Percentiles rank a stretch among this genome's conserved stretches.
Conservation (phyloP, 768 basidiomycete species). For the Pleurotus platypus region DNA sequence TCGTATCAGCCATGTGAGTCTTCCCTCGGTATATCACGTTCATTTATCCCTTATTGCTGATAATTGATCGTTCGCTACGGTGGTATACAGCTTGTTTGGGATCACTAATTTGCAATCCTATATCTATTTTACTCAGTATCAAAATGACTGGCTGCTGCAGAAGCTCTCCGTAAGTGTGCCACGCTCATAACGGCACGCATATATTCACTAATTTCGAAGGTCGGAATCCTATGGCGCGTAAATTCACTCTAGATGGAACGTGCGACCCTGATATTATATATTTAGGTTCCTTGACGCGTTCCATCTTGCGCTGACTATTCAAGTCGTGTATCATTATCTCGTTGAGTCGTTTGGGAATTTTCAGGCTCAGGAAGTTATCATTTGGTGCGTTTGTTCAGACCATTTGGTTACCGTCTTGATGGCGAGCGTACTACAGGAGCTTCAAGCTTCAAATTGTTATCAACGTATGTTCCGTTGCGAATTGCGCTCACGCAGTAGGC, state of each 20-base stretch:
- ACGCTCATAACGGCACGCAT: background rate
- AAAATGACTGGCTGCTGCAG: conserved; percentile 14
- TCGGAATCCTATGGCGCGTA: background rate
- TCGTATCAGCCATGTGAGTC: conserved; percentile 24
- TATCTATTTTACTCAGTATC: conserved; percentile 16
- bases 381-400: background rate
- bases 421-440: conserved; percentile 11
- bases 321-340: conserved; percentile 25
- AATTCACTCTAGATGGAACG: background rate
- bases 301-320: conserved; percentile 23
- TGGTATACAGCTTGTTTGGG: conserved; percentile 15
- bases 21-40: too few relatives aligned
- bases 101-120: conserved; percentile 19
- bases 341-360: conserved; percentile 21
- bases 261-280: background rate
- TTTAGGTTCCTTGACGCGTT: conserved; percentile 23
- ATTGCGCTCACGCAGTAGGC: background rate
- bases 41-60: background rate
- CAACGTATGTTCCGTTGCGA: conserved; percentile 14
- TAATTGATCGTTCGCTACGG: background rate
- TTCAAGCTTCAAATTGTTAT: conserved; percentile 24
- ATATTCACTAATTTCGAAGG: background rate
- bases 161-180: conserved; percentile 10
- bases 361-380: background rate
- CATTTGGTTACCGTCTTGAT: background rate